Evolutionary conservation across 306 rosid genomes (phyloP).

Genomic region (Dryas octopetala): DNA sequence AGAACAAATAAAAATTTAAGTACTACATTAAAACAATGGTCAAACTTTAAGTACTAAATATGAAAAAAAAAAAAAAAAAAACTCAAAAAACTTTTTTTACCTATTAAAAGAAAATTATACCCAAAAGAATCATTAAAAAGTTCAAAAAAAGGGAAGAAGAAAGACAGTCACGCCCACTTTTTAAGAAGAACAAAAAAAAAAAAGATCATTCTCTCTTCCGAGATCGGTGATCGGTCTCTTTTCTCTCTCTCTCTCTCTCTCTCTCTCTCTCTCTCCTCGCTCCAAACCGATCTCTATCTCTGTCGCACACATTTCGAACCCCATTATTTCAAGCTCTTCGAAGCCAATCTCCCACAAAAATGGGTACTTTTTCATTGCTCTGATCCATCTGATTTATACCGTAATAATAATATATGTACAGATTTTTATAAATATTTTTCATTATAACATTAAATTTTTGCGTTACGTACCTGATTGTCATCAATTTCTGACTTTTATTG

Average conservation of each 20-base stretch:
- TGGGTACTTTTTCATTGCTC: slow-evolving; percentile 49
- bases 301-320: slow-evolving; percentile 24
- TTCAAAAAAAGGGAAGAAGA: slow-evolving; percentile 8
- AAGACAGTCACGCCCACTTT: slow-evolving; percentile 36
- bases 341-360: slow-evolving; percentile 30
- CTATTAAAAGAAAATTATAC: slow-evolving; percentile 7
- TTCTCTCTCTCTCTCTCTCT: slow-evolving; percentile 21
- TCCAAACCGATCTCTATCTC: slow-evolving; percentile 25
- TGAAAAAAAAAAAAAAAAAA: background rate
- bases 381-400: slow-evolving; percentile 28
- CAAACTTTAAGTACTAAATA: too few relatives aligned
- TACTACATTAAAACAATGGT: too few relatives aligned
- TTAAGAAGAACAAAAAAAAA: slow-evolving; percentile 22
- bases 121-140: background rate
- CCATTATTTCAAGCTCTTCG: slow-evolving; percentile 20
- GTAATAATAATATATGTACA: background rate
- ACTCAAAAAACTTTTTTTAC: background rate
- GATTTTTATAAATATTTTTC: background rate
- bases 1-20: too few relatives aligned
- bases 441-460: slow-evolving; percentile 1
- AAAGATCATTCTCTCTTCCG: slow-evolving; percentile 11
- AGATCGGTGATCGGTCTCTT: slow-evolving; percentile 13
- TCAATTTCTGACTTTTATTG: slow-evolving; percentile 16
- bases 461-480: slow-evolving; percentile 20
- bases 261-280: slow-evolving; percentile 15